These are phyloP conservation scores for Phytophthora aleatoria DNA, from an alignment of 352 stramenopile species.

Conservation along the genomic window DNA sequence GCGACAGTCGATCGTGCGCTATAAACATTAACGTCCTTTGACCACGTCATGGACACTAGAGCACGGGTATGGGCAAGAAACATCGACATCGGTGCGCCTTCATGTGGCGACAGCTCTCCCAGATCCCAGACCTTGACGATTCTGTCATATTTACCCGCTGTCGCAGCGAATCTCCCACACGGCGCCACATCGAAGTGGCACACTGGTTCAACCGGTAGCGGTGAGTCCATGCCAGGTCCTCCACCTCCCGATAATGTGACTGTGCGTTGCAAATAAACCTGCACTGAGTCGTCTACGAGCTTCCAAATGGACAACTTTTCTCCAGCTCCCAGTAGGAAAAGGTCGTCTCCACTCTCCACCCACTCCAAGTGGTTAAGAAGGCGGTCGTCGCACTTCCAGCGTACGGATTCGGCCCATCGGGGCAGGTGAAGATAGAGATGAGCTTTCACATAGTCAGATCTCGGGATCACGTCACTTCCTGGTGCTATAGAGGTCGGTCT, in stretches of 20 bases:
- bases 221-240: conserved; percentile 7
- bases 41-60: conserved; percentile 58
- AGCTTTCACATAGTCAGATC: conserved; percentile 58
- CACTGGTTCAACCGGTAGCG: conserved; percentile 28
- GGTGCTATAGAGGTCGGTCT: not conserved
- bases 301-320: conserved; percentile 85
- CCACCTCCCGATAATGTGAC: conserved; percentile 43
- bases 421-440: conserved; percentile 76
- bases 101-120: conserved; percentile 49
- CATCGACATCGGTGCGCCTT: conserved; percentile 56
- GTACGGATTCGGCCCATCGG: conserved; percentile 69
- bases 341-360: conserved; percentile 70
- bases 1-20: conserved; percentile 33
- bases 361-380: conserved; percentile 71
- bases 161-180: conserved; percentile 66
- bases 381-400: conserved; percentile 72
- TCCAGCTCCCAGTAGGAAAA: conserved; percentile 71
- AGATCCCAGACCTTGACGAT: conserved; percentile 79
- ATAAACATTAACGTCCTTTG: conserved; percentile 61
- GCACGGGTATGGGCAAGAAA: conserved; percentile 71
- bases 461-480: conserved; percentile 13
- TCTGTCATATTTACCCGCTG: conserved; percentile 58
- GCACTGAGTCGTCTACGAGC: conserved; percentile 76
- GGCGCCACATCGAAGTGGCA: conserved; percentile 69
- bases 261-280: conserved; percentile 79